Base-by-base conservation (phyloP, 495 filamentous ascomycete genomes). In the Schizothecium vesticola region DNA sequence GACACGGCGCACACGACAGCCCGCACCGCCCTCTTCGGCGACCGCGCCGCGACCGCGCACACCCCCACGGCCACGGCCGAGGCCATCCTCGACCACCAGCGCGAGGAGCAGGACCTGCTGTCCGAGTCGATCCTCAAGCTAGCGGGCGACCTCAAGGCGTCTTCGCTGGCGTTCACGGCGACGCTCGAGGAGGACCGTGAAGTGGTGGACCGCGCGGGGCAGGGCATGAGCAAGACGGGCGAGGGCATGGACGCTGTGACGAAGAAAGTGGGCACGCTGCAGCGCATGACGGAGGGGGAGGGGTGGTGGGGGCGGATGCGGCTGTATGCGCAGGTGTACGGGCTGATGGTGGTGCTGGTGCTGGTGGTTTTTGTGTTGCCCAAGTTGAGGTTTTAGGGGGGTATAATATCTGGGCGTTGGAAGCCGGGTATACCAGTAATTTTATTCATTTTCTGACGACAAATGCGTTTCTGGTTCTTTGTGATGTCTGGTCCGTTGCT, bases 271-370 rank as follows among this genome's bases (percentile, higher is more conserved):
- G 90, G 91, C 0, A 81, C 82, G 74, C 74, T 97, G 72, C 79
- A 85, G 70, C 81, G 84, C 25, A 89, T 94, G 86, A 92, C 87
- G 23, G 93, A 96, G 81, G 93, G 92, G 11, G 87, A 89, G 75
- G 93, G 93, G 1, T 94, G 89, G 90, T 93, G 86, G 90, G 93
- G 91, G 21, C 75, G 93, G 63, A 86, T 97, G 82, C 82, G 91
- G 84, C 81, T 97, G 62, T 96, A 96, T 84, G 89, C 82, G 16
- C 89, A 89, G 83, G 93, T 97, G 60, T 89, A 88, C 64, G 92
- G 87, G 63, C 70, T 97, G 71, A 92, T 91, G 87, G 73, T 95
- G 19, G 77, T 90, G 55, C 85, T 91, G 2, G 77, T 96, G 19
- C 69, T 92, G 75, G 76, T 97, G 68, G 92, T 96, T 2, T 92